Percentiles rank a stretch among this genome's conserved stretches.
Conservation (phyloP, 2,329 filamentous ascomycete species). For the Colletotrichum navitas region DNA sequence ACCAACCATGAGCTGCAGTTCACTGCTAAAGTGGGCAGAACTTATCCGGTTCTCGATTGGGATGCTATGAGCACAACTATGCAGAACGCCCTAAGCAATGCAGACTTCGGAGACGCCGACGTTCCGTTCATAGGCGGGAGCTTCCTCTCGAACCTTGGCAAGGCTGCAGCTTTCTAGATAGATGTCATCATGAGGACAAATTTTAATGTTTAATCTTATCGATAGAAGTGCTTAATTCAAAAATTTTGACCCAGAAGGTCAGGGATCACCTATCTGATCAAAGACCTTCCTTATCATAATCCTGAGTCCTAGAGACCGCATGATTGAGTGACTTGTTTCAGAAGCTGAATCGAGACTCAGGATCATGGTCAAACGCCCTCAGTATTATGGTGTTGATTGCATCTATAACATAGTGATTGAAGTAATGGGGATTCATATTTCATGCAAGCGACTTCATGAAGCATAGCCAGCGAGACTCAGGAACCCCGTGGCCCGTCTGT, state of each 20-base stretch:
- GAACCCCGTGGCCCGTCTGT: constrained; percentile 14
- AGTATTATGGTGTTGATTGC: neutral
- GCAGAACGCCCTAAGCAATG: constrained; percentile 51
- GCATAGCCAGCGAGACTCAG: neutral
- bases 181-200: too few relatives aligned
- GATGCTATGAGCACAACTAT: constrained; percentile 54
- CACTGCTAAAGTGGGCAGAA: constrained; percentile 52
- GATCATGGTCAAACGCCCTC: neutral
- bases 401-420: neutral
- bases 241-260: neutral
- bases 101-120: constrained; percentile 57
- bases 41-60: constrained; percentile 59
- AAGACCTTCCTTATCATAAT: neutral
- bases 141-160: constrained; percentile 42
- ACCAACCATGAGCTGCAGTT: constrained; percentile 55
- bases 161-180: constrained; percentile 11
- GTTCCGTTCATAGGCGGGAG: constrained; percentile 55
- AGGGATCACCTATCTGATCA: neutral
- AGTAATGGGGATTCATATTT: too few relatives aligned
- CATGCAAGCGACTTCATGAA: too few relatives aligned
- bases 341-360: neutral
- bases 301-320: rapidly evolving
- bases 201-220: neutral
- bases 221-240: neutral
- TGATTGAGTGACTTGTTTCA: neutral